Base-by-base conservation (phyloP, 495 filamentous ascomycete genomes). In the Aspergillus cavernicola region DNA sequence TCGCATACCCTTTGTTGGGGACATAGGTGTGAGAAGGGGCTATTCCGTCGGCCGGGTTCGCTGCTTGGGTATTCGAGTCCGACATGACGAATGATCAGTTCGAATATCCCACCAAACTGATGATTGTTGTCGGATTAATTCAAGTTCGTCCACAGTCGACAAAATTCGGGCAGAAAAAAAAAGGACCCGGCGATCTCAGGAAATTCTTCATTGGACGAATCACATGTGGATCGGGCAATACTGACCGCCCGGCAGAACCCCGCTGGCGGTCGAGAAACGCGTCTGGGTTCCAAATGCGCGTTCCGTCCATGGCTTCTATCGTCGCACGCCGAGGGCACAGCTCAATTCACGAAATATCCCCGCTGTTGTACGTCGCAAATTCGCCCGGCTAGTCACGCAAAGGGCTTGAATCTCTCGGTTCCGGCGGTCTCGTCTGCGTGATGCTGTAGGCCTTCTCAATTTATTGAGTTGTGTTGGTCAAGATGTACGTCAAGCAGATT, bases 401-500 rank as follows among this genome's bases (percentile, higher is more conserved):
- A 50, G 44, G 36, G 42, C 24, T 26, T 47, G 32, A 47, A 20
- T 57, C 32, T 46, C n/a, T n/a, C 54, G 29, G 20, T 43, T 52
- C 55, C 55, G 42, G 26, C 43, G 52, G 56, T 58, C 13, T 32
- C 52, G 60, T 58, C 56, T 65, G 63, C 72, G 73, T 70, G 67
- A 72, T 72, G 71, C 63, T 61, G 46, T 39, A 59, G 64, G 52
- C 56, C 52, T 64, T 58, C 59, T 43, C 47, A 51, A 55, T 66
- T 54, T 51, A 48, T 47, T 67, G 55, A 61, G 63, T 70, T 65
- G 57, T 66, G 65, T 65, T 62, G 59, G 49, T 66, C 73, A 83
- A 71, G 67, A 96, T 97, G 90, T 90, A 95, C 75, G 97, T 99
- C 81, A 97, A 97, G 71, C 93, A 99, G 77, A 96, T 99, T 66